Conservation (phyloP, 805 yeast genomes). For the Kazachstania bromeliacearum region DNA sequence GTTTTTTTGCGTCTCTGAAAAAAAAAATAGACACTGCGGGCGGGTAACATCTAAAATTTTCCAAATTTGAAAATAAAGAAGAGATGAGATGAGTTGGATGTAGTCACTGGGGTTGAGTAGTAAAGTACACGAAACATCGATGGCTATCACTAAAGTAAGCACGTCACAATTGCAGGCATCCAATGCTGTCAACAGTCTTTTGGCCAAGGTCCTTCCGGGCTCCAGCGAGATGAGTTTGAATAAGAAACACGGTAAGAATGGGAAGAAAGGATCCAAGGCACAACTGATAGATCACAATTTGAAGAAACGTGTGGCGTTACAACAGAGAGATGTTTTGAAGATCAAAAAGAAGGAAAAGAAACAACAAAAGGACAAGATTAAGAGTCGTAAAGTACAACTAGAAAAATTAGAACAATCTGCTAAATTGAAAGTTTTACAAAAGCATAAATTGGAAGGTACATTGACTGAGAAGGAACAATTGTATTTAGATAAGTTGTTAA, state of each 20-base stretch:
- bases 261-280: conserved; percentile 26
- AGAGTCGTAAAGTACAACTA: conserved; percentile 12
- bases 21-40: background rate
- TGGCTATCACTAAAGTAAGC: conserved; percentile 12
- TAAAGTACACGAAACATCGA: background rate
- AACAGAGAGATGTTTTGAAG: conserved; percentile 28
- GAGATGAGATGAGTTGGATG: conserved; percentile 10
- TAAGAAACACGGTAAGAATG: conserved; percentile 4
- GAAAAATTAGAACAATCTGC: conserved; percentile 26
- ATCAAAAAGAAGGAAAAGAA: conserved; percentile 30
- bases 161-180: conserved; percentile 31
- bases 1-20: conserved; percentile 2
- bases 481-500: conserved; percentile 29
- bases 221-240: conserved; percentile 15
- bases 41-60: conserved; percentile 9
- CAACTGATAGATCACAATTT: conserved; percentile 32
- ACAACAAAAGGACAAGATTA: conserved; percentile 23
- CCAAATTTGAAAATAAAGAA: conserved; percentile 3
- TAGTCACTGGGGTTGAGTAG: background rate
- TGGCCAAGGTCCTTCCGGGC: conserved; percentile 32
- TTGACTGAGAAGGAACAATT: conserved; percentile 30
- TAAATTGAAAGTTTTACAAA: conserved; percentile 27
- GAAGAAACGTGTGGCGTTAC: conserved; percentile 27
- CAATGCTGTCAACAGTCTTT: conserved; percentile 35
- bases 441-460: conserved; percentile 25